Conservation (phyloP, 176 grass and related monocot genomes). For the Otatea glauca region DNA sequence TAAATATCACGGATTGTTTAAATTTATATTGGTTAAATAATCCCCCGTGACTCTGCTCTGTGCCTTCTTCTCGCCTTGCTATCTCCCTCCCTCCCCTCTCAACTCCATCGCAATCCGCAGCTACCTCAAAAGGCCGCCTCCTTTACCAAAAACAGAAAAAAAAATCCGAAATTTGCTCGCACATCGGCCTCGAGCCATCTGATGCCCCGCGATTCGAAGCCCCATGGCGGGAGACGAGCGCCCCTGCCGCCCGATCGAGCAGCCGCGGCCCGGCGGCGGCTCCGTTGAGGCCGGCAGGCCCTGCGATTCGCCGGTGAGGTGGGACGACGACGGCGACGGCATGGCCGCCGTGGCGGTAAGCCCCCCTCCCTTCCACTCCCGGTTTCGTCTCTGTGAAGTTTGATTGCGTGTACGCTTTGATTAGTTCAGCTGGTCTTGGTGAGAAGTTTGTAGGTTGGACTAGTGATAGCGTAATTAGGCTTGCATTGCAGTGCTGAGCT, state of each 20-base stretch:
- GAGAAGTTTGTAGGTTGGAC: constrained; percentile 16
- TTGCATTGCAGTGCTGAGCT: background rate
- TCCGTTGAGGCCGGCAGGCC: background rate
- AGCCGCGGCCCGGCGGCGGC: background rate
- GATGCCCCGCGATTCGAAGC: background rate
- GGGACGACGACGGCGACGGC: constrained; percentile 34
- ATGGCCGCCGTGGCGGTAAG: constrained; percentile 48
- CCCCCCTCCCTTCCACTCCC: background rate
- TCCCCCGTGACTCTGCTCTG: background rate
- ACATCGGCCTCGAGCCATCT: background rate
- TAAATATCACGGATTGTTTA: too few species aligned
- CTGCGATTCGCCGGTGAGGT: constrained; percentile 17
- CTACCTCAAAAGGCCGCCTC: constrained; percentile 13
- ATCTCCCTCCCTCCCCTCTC: background rate
- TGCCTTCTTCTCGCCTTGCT: background rate
- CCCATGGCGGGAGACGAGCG: constrained; percentile 44
- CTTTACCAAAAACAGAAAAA: background rate
- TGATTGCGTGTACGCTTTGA: constrained; percentile 46
- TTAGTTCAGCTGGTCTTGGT: background rate
- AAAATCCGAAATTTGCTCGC: background rate
- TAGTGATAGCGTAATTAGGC: background rate
- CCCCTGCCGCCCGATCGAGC: background rate
- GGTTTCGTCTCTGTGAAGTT: constrained; percentile 28
- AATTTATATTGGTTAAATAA: background rate
- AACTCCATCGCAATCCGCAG: constrained; percentile 15